A percentile compares a stretch with the other conserved stretches of the same genome.
Conservation (phyloP, 345 rosid species). For the Aethionema arabicum region DNA sequence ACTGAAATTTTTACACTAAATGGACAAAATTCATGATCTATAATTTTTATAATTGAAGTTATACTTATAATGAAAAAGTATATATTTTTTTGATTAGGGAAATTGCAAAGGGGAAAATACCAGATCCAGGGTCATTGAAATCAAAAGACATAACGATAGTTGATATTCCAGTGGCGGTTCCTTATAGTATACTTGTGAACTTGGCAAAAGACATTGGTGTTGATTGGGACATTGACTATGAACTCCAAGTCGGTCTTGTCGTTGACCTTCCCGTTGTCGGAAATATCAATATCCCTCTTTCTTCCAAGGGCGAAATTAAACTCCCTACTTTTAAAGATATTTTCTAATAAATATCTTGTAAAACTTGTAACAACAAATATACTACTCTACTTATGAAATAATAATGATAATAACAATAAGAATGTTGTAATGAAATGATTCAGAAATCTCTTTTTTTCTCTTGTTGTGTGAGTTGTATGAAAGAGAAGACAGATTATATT, state of each 20-base stretch:
- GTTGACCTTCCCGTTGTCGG: conserved; percentile 82
- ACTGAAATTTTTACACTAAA: no score
- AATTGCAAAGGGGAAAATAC: conserved; percentile 70
- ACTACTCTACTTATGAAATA: no score
- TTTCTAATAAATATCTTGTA: conserved; percentile 12
- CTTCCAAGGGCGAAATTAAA: conserved; percentile 76
- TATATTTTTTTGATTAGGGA: conserved; percentile 54
- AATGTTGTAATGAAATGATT: no score
- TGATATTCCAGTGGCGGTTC: conserved; percentile 66
- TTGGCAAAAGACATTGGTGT: conserved; percentile 65
- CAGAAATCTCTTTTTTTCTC: no score
- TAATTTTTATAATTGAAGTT: no score
- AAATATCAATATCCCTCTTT: conserved; percentile 61
- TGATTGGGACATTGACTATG: conserved; percentile 97
- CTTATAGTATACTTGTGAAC: conserved; percentile 59
- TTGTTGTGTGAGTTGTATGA: no score
- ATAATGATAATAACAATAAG: no score
- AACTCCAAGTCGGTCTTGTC: conserved; percentile 56
- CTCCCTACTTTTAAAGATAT: conserved; percentile 60
- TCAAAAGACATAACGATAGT: conserved; percentile 60
- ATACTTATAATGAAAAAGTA: not conserved
- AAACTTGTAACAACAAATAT: not conserved
- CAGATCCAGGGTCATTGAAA: conserved; percentile 86
- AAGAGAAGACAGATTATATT: no score
- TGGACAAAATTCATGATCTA: no score